Evolutionary conservation across 164 flowering plant species (phyloP), one percentile per base, ranked within the genome.

Genomic region (Macadamia tetraphylla): DNA sequence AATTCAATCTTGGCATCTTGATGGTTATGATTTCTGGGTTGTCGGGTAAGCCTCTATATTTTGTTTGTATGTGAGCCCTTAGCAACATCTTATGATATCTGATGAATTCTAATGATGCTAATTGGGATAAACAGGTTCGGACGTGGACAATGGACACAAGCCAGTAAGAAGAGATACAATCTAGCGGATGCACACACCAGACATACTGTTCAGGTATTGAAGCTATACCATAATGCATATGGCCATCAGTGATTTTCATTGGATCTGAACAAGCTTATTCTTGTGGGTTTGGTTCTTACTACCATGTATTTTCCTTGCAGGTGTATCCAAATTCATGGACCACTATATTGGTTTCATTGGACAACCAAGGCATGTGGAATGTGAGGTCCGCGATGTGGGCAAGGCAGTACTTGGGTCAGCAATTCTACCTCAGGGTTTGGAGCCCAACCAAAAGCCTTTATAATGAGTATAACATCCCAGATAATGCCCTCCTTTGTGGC

Each of bases 1-100:
- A 62, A 59, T 84, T 23, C 97, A 91, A 63, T 81, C 93, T 10
- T 87, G 88, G 88, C 94, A 91, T 79, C 70, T 86, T 55, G 94
- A 89, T 71, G 93, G 93, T 35, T 58, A 68, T 42, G 79, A 79
- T 59, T 83, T 83, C 79, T 91, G 82, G 77, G 77, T 76, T 65
- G 92, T 88, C 0, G 94, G 86, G 97, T 92, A 84, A 10, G 83
- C 40, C 61, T 65, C 10, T 13, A 9, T 46, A 14, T 13, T 49
- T 1, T 13, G 1, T 32, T 10, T 11, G 60, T 1, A n/a, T 3
- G 6, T 32, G 58, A 3, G 8, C 23, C 23, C 23, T 23, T 23
- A 23, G 23, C 13, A 49, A 60, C 53, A 31, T 14, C 55, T 17
- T 14, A 4, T 53, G 15, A 14, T n/a, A 35, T 35, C 6, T 11